Conservation (phyloP, 352 stramenopile genomes). For the Phytophthora vignae region DNA sequence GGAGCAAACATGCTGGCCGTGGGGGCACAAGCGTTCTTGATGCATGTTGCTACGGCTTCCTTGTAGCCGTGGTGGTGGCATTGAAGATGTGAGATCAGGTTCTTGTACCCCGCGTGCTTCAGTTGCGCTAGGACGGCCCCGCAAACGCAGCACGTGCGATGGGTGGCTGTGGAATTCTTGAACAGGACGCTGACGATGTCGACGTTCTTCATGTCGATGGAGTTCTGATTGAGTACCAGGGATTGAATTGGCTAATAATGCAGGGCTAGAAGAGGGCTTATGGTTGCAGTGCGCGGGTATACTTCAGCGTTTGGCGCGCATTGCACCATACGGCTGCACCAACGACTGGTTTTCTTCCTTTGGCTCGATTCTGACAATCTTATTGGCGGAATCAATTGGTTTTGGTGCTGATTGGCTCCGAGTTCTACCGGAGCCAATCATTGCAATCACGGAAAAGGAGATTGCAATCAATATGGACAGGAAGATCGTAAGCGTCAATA, state of each 20-base stretch:
- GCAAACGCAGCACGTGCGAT: background rate
- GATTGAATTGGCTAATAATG: too few relatives aligned
- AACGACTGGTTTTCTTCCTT: too few relatives aligned
- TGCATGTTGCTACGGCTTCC: background rate
- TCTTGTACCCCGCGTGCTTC: background rate
- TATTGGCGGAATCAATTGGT: too few relatives aligned
- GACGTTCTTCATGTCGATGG: background rate
- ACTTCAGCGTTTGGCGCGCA: too few relatives aligned
- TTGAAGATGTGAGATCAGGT: background rate
- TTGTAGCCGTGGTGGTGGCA: background rate
- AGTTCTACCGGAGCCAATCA: background rate
- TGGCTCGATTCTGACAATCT: too few relatives aligned
- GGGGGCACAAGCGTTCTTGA: background rate
- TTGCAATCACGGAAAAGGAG: background rate
- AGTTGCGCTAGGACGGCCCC: background rate
- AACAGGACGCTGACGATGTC: slow-evolving; percentile 1
- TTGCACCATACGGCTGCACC: too few relatives aligned
- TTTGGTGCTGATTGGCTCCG: background rate
- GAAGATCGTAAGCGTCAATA: background rate
- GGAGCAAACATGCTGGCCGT: too few relatives aligned
- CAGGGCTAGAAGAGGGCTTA: too few relatives aligned
- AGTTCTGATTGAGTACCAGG: too few relatives aligned
- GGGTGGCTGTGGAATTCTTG: background rate
- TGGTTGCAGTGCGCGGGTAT: too few relatives aligned
- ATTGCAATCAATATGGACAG: background rate